Evolutionary conservation across 345 rosid species (phyloP).

Genomic region (Erysimum cheiranthoides): DNA sequence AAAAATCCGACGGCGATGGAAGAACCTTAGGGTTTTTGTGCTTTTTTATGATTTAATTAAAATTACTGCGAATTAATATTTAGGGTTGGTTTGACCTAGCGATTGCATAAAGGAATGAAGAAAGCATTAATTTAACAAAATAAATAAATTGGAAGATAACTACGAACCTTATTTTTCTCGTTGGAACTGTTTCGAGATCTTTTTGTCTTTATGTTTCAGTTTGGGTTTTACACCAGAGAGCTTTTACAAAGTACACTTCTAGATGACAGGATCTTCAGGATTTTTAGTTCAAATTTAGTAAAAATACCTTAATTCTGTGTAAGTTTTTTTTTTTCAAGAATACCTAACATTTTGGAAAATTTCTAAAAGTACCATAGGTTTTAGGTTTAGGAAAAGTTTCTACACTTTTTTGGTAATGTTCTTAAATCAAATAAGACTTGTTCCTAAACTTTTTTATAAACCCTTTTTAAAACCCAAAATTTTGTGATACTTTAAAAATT

Average conservation of each 20-base stretch:
- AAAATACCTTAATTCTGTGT: neutral
- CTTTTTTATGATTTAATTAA: conserved; percentile 35
- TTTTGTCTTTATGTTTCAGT: conserved; percentile 28
- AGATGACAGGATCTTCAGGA: neutral
- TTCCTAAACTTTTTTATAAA: no score
- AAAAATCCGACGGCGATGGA: conserved; percentile 90
- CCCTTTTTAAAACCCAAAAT: no score
- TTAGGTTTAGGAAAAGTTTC: neutral
- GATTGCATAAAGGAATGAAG: conserved; percentile 1
- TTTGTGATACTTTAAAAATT: no score
- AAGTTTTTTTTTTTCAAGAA: neutral
- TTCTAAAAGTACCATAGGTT: neutral
- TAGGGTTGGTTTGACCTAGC: conserved; percentile 44
- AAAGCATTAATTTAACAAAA: neutral
- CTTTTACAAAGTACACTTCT: conserved; percentile 26
- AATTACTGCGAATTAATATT: conserved; percentile 7
- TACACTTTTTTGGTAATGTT: neutral
- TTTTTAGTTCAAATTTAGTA: neutral
- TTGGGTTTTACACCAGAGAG: conserved; percentile 20
- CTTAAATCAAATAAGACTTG: neutral
- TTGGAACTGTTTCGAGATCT: conserved; percentile 31
- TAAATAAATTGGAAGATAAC: conserved; percentile 5
- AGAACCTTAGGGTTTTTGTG: conserved; percentile 96
- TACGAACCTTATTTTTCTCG: conserved; percentile 42
- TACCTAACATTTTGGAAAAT: neutral